A percentile compares a stretch with the other conserved stretches of the same genome.
These are phyloP conservation scores for Hansenula sp. DNA, from an alignment of 1,139 yeast genomes.

Conservation along the genomic window DNA sequence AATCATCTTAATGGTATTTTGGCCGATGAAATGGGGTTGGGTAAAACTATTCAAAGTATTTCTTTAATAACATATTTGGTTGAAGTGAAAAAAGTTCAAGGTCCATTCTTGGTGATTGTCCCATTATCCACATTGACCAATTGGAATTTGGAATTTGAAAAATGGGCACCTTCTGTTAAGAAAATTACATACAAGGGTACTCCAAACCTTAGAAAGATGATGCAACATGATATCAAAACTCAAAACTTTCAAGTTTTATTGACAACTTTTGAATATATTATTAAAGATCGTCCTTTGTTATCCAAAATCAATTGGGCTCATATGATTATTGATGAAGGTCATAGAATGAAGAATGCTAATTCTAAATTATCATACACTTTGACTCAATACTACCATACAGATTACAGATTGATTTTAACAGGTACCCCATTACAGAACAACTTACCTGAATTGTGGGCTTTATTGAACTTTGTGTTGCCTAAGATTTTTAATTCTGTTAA, in stretches of 20 bases:
- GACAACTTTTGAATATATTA: constrained; percentile 77
- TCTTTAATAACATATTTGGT: constrained; percentile 71
- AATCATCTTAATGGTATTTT: constrained; percentile 92
- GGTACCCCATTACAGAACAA: constrained; percentile 88
- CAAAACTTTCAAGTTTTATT: constrained; percentile 74
- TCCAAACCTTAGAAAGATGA: constrained; percentile 61
- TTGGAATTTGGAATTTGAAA: constrained; percentile 81
- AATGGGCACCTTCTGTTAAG: constrained; percentile 77
- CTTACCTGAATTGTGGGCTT: constrained; percentile 82
- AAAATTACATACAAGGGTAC: constrained; percentile 73
- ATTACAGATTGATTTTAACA: constrained; percentile 73
- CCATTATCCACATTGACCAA: constrained; percentile 81
- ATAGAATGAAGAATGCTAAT: constrained; percentile 77
- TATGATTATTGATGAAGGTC: constrained; percentile 89
- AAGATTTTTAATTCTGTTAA: constrained; percentile 80
- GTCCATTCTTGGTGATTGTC: constrained; percentile 76
- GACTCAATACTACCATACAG: constrained; percentile 68
- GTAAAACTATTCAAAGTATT: constrained; percentile 83
- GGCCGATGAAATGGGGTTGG: constrained; percentile 94
- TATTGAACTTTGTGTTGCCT: constrained; percentile 72
- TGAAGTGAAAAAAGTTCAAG: constrained; percentile 60
- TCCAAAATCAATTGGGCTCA: constrained; percentile 74
- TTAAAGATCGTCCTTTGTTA: constrained; percentile 65
- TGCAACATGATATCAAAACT: constrained; percentile 55
- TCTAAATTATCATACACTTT: constrained; percentile 71